Base-by-base conservation (phyloP, 2,329 filamentous ascomycete genomes). In the Pseudogymnoascus sp. region DNA sequence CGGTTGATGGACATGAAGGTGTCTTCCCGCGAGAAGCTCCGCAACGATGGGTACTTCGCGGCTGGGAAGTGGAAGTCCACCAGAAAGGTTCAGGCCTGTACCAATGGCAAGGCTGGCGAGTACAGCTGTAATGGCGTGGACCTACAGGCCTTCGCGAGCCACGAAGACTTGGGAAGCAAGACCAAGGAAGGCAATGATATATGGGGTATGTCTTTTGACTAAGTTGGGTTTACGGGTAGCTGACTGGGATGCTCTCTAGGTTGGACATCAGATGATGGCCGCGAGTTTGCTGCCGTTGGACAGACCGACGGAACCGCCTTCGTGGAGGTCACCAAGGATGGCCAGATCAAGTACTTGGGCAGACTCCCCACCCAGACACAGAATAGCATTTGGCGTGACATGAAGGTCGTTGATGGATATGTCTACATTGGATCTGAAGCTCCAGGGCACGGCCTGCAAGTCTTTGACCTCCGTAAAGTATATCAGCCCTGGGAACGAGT, bases 81-180 rank as follows among this genome's bases (percentile, higher is more conserved):
- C 28, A 56, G 18, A 1, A 14, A 53, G 8, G 46, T 31, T 14
- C 23, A 31, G 46, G 28, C 50, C 50, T 56, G 50, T 18, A 36
- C 28, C 28, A 14, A 56, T 34, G 50, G 50, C 25, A 56, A 56
- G 50, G 50, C 50, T 36, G 50, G 50, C 10, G 50, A 56, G 50
- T 56, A 56, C 50, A 56, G 50, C 28, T 56, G 50, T 56, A 56
- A 56, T 16, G 50, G 50, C 75, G 77, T 83, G 11, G 82, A 85
- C 66, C 76, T 84, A 2, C 80, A 83, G 69, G 79, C 82, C 67
- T 85, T 86, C 73, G 72, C 82, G 50, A 78, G 77, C 40, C 83
- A 86, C 67, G 76, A 78, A 3, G 78, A 78, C 28, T 77, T 86
- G 1, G 83, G 82, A 5, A 81, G 79, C 66, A 66, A 67, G 46